Conservation (phyloP, 768 basidiomycete species). For the Tulasnella sp. region DNA sequence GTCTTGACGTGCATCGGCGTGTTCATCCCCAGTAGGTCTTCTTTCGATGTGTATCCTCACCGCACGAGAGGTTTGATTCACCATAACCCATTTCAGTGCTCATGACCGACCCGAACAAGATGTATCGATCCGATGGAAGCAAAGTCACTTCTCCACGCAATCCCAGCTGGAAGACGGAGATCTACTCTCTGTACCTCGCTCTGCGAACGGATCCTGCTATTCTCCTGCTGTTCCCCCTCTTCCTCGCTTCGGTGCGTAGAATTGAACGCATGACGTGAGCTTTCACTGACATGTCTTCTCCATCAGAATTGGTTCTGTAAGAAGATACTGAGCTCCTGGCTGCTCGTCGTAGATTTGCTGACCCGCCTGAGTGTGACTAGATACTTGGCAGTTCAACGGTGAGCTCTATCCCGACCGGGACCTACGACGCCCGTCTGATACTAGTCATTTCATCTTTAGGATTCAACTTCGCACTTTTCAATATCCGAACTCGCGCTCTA, state of each 20-base stretch:
- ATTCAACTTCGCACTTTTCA: constrained; percentile 69
- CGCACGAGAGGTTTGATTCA: constrained; percentile 60
- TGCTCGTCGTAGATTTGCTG: not conserved
- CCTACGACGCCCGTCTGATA: not conserved
- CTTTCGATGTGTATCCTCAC: not conserved
- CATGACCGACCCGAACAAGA: constrained; percentile 60
- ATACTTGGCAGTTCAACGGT: constrained; percentile 48
- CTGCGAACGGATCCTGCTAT: constrained; percentile 61
- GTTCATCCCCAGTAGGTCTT: constrained; percentile 34
- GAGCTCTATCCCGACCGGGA: not conserved
- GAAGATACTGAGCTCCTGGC: not conserved
- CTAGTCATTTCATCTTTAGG: constrained; percentile 28
- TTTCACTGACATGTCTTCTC: not conserved
- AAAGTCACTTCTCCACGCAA: constrained; percentile 48
- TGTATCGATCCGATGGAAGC: constrained; percentile 66
- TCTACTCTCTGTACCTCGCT: constrained; percentile 55
- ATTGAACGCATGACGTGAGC: not conserved
- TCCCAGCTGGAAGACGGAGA: constrained; percentile 67
- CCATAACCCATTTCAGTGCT: constrained; percentile 47
- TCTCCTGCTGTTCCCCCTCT: constrained; percentile 72
- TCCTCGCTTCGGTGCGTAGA: constrained; percentile 43
- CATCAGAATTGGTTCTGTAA: constrained; percentile 14
- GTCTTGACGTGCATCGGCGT: constrained; percentile 61
- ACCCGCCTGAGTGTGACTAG: not conserved
- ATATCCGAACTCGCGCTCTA: constrained; percentile 50